Evolutionary conservation across 176 grass and related monocot genomes (phyloP), one percentile per base, ranked within the genome.

Genomic region (Carex scoparia): DNA sequence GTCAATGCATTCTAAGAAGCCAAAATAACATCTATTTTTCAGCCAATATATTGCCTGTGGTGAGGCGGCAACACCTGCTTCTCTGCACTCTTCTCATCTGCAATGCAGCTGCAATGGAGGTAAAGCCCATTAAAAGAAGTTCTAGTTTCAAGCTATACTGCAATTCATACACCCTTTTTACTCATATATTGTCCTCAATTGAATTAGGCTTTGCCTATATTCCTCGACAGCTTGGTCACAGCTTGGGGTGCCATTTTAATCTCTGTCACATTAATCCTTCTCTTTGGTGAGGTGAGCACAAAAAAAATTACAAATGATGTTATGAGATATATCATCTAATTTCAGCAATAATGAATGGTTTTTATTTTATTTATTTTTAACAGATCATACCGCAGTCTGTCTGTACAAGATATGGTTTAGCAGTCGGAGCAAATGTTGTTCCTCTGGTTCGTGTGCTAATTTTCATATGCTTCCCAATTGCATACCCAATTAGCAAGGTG

Each of bases 401-500:
- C 15, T 98, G 93, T 78, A 89, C 96, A 66, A 87, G 69, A 33
- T 92, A 98, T 89, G 96, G 96, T 42, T 67, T 98, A 72, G 91
- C 93, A 19, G 93, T 98, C 28, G 96, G 96, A 81, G 93, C 96
- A 64, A 48, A 83, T 9, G 91, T 89, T 84, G 93, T 91, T 85
- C 96, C 95, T 78, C 53, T 94, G 40, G 96, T 98, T 48, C 90
- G 84, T 58, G 74, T 98, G 63, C 93, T 98, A 42, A 91, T 95
- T 84, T 95, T 91, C 89, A 85, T 98, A 28, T 98, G 96, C 81
- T 98, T 89, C 76, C 95, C 95, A 59, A 18, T 98, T 74, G 93
- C 95, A 37, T 98, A 98, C 88, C 95, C 95, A 14, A 98, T 98
- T 84, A 94, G 93, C 87, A 98, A 98, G 93, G 93, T 93, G 63